Percentiles rank a stretch among this genome's conserved stretches.
phyloP scores from a whole-genome alignment of 2,329 filamentous ascomycete genomes.

The Fusarium robinianum region DNA sequence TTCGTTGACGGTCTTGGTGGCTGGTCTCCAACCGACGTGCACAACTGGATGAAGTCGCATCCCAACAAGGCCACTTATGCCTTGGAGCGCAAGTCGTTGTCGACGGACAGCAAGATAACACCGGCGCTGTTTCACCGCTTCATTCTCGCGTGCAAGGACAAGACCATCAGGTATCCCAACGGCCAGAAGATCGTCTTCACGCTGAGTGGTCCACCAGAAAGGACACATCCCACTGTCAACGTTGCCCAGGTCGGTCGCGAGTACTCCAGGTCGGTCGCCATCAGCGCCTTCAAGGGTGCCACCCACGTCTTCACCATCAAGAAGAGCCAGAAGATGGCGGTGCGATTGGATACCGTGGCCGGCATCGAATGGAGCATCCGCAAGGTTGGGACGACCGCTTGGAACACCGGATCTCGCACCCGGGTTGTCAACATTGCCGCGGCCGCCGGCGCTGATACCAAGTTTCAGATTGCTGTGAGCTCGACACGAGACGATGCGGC shows the following conservation, averaged over 20 bases:
- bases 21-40: slow-evolving; percentile 11
- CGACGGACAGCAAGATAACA: slow-evolving; percentile 13
- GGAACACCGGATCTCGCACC: slow-evolving; percentile 7
- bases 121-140: slow-evolving; percentile 12
- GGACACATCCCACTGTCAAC: neutral
- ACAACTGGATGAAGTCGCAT: slow-evolving; percentile 21
- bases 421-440: slow-evolving; percentile 9
- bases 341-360: slow-evolving; percentile 5
- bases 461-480: slow-evolving; percentile 14
- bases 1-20: slow-evolving; percentile 13
- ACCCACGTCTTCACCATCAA: slow-evolving; percentile 14
- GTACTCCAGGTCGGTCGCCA: slow-evolving; percentile 8
- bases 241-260: neutral
- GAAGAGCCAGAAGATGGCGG: slow-evolving; percentile 9
- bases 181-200: slow-evolving; percentile 14
- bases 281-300: slow-evolving; percentile 12
- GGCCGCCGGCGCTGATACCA: slow-evolving; percentile 7
- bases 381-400: slow-evolving; percentile 10
- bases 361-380: slow-evolving; percentile 21
- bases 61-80: slow-evolving; percentile 17
- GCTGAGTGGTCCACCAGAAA: slow-evolving; percentile 4
- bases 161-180: slow-evolving; percentile 18
- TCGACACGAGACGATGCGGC: slow-evolving; percentile 16
- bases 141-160: slow-evolving; percentile 20
- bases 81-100: slow-evolving; percentile 13